Evolutionary conservation across 2,329 filamentous ascomycete genomes (phyloP), one percentile per base, ranked within the genome.

Genomic region (Pestalotiopsis sp.): DNA sequence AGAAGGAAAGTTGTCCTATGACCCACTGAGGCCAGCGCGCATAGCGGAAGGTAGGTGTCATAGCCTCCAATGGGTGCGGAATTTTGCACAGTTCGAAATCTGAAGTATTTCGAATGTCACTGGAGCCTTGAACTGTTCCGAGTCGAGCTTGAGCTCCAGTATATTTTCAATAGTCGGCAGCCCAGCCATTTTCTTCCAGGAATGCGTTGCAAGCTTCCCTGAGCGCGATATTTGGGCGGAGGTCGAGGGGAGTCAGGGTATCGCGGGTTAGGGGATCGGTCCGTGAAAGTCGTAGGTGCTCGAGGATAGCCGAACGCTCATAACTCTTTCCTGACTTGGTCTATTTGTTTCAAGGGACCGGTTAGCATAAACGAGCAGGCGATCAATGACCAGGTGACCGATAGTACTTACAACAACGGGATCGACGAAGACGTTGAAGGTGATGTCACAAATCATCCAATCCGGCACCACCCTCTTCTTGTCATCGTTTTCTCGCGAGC

Each of bases 311-410:
- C 0, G 93, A 87, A 57, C 95, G 88, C 79, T 98, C 96, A 78
- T 97, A 99, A 1, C 92, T 96, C 72, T 95, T 93, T 13, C 96
- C 96, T 1, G 92, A 95, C 75, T 92, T 94, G 1, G 93, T 95
- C 91, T 84, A 79, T 73, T 69, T 36, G 31, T 36, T 36, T 36
- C 58, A 39, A 36, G 62, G 17, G 2, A n/a, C 6, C n/a, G 39
- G 38, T 69, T 64, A 67, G 12, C 60, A 39, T 23, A 60, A 31
- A 5, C 11, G 20, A 2, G 25, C 20, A 20, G 45, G 4, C 14
- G 45, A 14, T 60, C 13, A 14, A 6, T 7, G 1, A 31, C 64
- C 14, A 14, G 20, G 14, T 5, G 3, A 4, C 12, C 4, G n/a
- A n/a, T 31, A 62, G 7, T 71, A 78, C 85, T 78, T 75, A 87